These are phyloP conservation scores for Calendula officinalis DNA, from an alignment of 129 eudicot genomes.

Conservation along the genomic window DNA sequence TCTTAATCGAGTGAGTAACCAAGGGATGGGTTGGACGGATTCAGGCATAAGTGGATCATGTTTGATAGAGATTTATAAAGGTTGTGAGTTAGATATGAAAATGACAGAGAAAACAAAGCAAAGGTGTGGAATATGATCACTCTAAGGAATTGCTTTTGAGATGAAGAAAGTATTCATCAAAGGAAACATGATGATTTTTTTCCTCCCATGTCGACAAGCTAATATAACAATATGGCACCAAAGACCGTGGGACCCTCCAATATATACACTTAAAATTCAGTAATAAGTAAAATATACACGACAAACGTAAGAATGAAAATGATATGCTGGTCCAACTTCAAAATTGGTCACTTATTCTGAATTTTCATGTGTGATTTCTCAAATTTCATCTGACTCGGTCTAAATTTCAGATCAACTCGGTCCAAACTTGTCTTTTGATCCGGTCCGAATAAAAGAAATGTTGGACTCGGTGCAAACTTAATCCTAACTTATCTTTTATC, in stretches of 20 bases:
- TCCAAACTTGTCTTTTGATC: too few relatives aligned
- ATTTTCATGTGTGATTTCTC: too few relatives aligned
- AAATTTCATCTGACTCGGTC: too few relatives aligned
- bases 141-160: constrained; percentile 22
- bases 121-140: constrained; percentile 29
- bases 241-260: constrained; percentile 25
- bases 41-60: constrained; percentile 22
- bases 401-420: too few relatives aligned
- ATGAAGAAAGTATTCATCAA: constrained; percentile 25
- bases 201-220: constrained; percentile 8
- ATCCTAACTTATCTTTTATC: too few relatives aligned
- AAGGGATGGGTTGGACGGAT: constrained; percentile 28
- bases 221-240: constrained; percentile 18
- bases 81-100: constrained; percentile 36
- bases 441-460: too few relatives aligned
- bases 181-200: constrained; percentile 33
- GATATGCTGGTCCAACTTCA: too few relatives aligned
- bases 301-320: too few relatives aligned
- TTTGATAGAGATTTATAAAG: constrained; percentile 25
- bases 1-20: constrained; percentile 33
- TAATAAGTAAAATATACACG: too few relatives aligned
- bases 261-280: neutral
- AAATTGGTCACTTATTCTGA: too few relatives aligned
- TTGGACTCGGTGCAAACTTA: too few relatives aligned
- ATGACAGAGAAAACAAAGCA: constrained; percentile 14